These are phyloP conservation scores for Paecilomyces sp. DNA, from an alignment of 2,329 filamentous ascomycete species.

Conservation along the genomic window DNA sequence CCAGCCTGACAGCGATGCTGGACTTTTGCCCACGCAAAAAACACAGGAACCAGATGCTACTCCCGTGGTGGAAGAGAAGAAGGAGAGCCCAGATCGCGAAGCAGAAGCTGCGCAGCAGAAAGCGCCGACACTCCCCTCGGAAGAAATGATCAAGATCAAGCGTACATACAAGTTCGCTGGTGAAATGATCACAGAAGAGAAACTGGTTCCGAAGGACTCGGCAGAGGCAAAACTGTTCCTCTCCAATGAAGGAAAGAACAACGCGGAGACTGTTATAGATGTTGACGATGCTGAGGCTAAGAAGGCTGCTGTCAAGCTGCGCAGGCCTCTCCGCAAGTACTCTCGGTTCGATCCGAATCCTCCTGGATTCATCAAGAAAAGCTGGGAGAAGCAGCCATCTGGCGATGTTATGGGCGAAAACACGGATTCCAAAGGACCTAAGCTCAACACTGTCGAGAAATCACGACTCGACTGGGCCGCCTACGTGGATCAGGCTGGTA, in stretches of 20 bases:
- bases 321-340: constrained; percentile 34
- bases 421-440: constrained; percentile 41
- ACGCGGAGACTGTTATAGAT: constrained; percentile 19
- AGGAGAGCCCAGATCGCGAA: constrained; percentile 7
- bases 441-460: constrained; percentile 61
- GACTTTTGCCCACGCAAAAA: constrained; percentile 7
- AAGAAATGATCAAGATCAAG: constrained; percentile 49
- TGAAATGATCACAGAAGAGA: constrained; percentile 47
- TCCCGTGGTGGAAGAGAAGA: constrained; percentile 6
- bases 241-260: constrained; percentile 31
- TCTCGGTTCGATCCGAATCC: constrained; percentile 43
- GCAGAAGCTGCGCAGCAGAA: constrained; percentile 4
- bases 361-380: constrained; percentile 35
- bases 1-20: constrained; percentile 16
- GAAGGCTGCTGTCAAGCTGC: constrained; percentile 18
- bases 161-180: constrained; percentile 53
- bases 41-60: constrained; percentile 8
- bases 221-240: constrained; percentile 51
- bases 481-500: constrained; percentile 55
- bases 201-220: constrained; percentile 45
- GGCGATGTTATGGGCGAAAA: constrained; percentile 19
- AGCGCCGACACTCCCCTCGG: constrained; percentile 10
- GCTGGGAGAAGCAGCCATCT: constrained; percentile 33
- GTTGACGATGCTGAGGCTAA: constrained; percentile 12
- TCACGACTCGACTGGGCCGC: constrained; percentile 59